Base-by-base conservation (phyloP, 257 asterid species). In the Ajuga chamaepitys region DNA sequence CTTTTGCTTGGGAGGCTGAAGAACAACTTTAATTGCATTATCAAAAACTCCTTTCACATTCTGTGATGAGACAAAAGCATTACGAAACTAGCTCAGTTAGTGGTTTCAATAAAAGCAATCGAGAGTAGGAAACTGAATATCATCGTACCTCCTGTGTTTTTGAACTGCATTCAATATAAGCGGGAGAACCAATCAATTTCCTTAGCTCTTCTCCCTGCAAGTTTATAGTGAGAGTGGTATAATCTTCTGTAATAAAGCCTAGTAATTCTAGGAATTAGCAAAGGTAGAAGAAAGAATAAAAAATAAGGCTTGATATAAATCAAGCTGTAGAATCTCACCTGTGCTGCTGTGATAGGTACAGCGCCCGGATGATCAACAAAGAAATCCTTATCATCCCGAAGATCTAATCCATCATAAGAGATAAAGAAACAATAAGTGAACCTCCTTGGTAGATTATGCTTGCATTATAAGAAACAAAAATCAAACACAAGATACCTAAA, bases 331-430 rank as follows among this genome's bases (percentile, higher is more conserved):
- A 54, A 18, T 48, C 37, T 80, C 74, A 86, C 98, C 89, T 92
- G 98, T 61, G 95, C 95, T 48, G 86, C 72, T 61, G 95, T 73
- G 68, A 92, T 92, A 64, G 97, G 95, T 59, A 85, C 95, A 62
- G 98, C 85, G 50, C 97, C 98, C 62, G 98, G 95, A 77, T 92
- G 98, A 81, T 92, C 89, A 35, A 74, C 42, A 18, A 92, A 86
- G 88, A 86, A 92, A 51, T 88, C 86, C 85, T 89, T 80, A 74
- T 93, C 98, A 77, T 89, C 98, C 67, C 98, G 95, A 81, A 93
- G 98, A 83, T 93, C 98, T 93, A 67, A 71, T 64, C 11, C 70
- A 78, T 24, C 37, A 58, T 61, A 42, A 62, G 54, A 13, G 10
- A 46, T 44, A 41, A 71, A 38, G 21, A 71, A 64, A 21, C 74